Evolutionary conservation across 2,329 filamentous ascomycete genomes (phyloP).

Genomic region (Penicillium sp.): DNA sequence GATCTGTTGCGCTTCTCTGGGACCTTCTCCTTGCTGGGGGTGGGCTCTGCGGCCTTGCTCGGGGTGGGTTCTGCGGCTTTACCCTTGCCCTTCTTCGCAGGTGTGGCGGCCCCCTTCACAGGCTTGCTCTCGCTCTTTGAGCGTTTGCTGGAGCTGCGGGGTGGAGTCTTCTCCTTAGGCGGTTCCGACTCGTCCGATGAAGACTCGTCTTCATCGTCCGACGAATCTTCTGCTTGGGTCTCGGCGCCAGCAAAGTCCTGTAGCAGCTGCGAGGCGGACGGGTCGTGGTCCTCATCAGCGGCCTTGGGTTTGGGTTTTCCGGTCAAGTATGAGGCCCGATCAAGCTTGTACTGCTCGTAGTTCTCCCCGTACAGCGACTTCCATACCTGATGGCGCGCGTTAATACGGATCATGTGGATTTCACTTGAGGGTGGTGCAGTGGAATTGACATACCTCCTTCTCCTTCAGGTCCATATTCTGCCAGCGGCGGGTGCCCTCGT

Average conservation of each 20-base stretch:
- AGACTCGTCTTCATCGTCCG: conserved; percentile 16
- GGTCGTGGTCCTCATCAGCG: conserved; percentile 42
- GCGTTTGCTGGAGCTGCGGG: conserved; percentile 40
- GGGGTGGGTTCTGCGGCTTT: conserved; percentile 17
- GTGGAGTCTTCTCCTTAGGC: conserved; percentile 42
- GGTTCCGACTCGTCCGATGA: conserved; percentile 27
- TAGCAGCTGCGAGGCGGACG: conserved; percentile 40
- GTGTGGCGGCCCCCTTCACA: conserved; percentile 28
- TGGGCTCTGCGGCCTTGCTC: conserved; percentile 21
- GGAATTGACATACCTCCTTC: conserved; percentile 54
- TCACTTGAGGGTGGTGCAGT: conserved; percentile 5
- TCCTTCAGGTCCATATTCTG: conserved; percentile 66
- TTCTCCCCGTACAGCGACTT: conserved; percentile 55
- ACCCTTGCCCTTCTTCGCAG: conserved; percentile 12
- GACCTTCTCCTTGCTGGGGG: conserved; percentile 30
- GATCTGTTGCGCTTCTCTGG: conserved; percentile 34
- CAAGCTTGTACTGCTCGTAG: conserved; percentile 53
- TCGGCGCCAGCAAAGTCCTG: conserved; percentile 39
- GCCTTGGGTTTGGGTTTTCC: conserved; percentile 29
- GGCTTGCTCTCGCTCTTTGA: conserved; percentile 39
- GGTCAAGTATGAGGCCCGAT: conserved; percentile 54
- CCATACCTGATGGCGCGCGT: conserved; percentile 42
- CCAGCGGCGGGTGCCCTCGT: conserved; percentile 84
- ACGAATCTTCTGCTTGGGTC: conserved; percentile 11
- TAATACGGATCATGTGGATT: background rate